Evolutionary conservation across 2,329 filamentous ascomycete species (phyloP).

Genomic region (Penicillium sp.): DNA sequence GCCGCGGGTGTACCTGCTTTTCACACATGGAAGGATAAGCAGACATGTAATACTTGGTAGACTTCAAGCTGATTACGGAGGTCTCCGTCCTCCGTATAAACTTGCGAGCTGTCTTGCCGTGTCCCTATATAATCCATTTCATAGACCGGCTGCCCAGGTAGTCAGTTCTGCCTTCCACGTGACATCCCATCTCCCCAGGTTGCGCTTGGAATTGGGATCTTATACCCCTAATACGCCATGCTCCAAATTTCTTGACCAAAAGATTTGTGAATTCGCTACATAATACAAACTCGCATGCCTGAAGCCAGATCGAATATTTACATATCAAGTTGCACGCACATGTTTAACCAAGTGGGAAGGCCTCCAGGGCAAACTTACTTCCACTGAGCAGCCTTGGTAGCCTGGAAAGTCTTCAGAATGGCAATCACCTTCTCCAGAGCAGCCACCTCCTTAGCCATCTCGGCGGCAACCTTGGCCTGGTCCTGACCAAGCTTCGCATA

Average conservation of each 20-base stretch:
- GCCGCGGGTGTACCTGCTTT: background rate
- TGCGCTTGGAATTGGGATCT: background rate
- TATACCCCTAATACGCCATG: background rate
- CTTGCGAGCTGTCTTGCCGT: background rate
- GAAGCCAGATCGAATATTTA: slow-evolving; percentile 23
- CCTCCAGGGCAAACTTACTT: slow-evolving; percentile 21
- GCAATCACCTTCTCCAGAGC: slow-evolving; percentile 72
- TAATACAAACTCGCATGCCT: slow-evolving; percentile 15
- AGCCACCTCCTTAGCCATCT: slow-evolving; percentile 70
- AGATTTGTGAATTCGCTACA: slow-evolving; percentile 16
- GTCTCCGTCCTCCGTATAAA: too few species aligned
- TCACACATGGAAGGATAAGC: background rate
- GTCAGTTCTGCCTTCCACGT: background rate
- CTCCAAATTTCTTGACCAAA: background rate
- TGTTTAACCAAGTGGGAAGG: slow-evolving; percentile 5
- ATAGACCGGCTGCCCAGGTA: background rate
- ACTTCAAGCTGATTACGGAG: background rate
- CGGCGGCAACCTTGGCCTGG: slow-evolving; percentile 56
- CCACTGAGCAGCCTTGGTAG: slow-evolving; percentile 52
- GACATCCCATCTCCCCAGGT: background rate
- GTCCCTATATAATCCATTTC: background rate
- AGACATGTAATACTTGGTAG: too few species aligned
- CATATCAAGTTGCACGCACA: slow-evolving; percentile 15
- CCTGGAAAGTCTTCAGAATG: slow-evolving; percentile 69
- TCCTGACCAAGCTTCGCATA: slow-evolving; percentile 71